Evolutionary conservation across 805 yeast species (phyloP).

Genomic region (Sugiyamaella americana): DNA sequence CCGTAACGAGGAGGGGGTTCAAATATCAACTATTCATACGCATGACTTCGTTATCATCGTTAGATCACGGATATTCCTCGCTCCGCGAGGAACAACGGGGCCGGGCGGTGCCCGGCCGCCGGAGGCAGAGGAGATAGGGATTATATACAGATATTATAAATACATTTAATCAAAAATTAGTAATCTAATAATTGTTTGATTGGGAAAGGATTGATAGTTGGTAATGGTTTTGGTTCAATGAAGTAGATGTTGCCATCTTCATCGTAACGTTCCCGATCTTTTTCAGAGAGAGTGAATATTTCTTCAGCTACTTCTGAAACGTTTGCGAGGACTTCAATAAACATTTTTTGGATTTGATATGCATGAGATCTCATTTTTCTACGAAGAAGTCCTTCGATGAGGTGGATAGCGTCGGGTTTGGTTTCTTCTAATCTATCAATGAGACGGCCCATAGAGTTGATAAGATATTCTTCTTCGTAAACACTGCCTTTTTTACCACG

Average conservation of each 20-base stretch:
- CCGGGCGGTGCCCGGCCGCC: too few species aligned
- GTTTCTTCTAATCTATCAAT: slow-evolving; percentile 74
- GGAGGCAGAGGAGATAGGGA: too few species aligned
- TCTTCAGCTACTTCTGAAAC: slow-evolving; percentile 62
- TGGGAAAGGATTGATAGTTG: slow-evolving; percentile 53
- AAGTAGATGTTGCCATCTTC: slow-evolving; percentile 81
- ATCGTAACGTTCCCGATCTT: slow-evolving; percentile 81
- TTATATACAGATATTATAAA: too few species aligned
- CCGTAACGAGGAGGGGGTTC: too few species aligned
- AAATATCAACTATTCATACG: too few species aligned
- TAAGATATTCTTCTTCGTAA: slow-evolving; percentile 92
- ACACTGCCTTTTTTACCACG: slow-evolving; percentile 97
- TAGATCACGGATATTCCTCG: too few species aligned
- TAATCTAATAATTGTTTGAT: slow-evolving; percentile 13
- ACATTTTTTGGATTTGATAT: slow-evolving; percentile 63
- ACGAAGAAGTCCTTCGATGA: slow-evolving; percentile 72
- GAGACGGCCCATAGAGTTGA: slow-evolving; percentile 81
- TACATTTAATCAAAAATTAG: neutral
- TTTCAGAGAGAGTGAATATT: slow-evolving; percentile 74
- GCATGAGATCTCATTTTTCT: slow-evolving; percentile 75
- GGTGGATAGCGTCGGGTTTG: slow-evolving; percentile 61
- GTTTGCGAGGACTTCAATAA: slow-evolving; percentile 49
- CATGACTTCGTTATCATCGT: too few species aligned
- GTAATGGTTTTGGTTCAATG: slow-evolving; percentile 70
- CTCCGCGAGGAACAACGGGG: too few species aligned